Base-by-base conservation (phyloP, 2,329 filamentous ascomycete genomes). In the Chalaropsis thielavioides region DNA sequence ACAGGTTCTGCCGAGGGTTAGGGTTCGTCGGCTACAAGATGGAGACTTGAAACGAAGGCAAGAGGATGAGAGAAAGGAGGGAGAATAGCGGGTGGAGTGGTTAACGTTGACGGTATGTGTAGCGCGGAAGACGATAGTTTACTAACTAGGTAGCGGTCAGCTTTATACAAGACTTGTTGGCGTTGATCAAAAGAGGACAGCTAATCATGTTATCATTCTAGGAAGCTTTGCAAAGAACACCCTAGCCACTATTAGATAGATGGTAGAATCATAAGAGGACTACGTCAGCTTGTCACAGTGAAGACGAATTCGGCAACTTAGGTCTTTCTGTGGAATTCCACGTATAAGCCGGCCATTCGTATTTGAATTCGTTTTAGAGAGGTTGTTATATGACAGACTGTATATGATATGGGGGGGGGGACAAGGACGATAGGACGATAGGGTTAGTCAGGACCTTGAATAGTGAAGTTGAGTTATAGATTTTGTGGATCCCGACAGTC, bases 1-100 rank as follows among this genome's bases (percentile, higher is more conserved):
- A 2, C 8, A 15, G 17, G 54, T 38, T 38, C 27, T 35, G 54
- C 54, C 54, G 27, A 58, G 54, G 54, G 54, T 58, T 58, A 58
- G 54, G 54, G 54, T 58, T 58, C 38, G n/a, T 58, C 51, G 51
- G 51, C 27, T 58, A 58, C 13, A 58, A 38, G 51, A 58, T n/a
- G 2, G 22, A 24, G 49, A 35, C 7, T 35, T 58, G 15, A 19
- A 35, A n/a, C 7, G 17, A n/a, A 35, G 24, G 10, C 24, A 19
- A 13, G 24, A 56, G 31, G 17, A 35, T n/a, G 24, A 10, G 51
- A 8, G 17, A 58, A 27, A 56, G 17, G 15, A 15, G n/a, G 31
- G 27, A 17, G 19, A 15, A 51, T 51, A 27, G 15, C 11, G 15
- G 24, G 15, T 6, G 46, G 11, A 24, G 15, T 51, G 3, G 22